These are phyloP conservation scores for Neostapfia colusana DNA, from an alignment of 176 grass and related monocot genomes.

Conservation along the genomic window DNA sequence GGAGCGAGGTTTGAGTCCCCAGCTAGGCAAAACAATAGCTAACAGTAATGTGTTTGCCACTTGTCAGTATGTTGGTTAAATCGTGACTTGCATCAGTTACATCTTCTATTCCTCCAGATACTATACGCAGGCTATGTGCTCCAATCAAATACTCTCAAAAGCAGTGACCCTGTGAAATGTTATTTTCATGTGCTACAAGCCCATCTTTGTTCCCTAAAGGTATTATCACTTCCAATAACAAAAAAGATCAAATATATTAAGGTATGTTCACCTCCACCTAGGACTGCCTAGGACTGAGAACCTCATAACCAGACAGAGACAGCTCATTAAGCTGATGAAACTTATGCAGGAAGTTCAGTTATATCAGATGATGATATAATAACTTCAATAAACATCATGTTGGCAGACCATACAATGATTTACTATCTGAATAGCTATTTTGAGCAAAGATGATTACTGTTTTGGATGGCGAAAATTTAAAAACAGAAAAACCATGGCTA, in stretches of 20 bases:
- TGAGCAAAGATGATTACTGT: background rate
- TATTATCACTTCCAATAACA: background rate
- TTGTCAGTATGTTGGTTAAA: background rate
- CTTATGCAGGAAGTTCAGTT: slow-evolving; percentile 18
- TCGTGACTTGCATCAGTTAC: slow-evolving; percentile 10
- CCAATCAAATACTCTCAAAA: background rate
- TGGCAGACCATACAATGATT: slow-evolving; percentile 3
- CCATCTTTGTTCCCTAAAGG: slow-evolving; percentile 10
- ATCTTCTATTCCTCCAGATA: slow-evolving; percentile 9
- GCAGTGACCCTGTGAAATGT: background rate
- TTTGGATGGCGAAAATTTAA: background rate
- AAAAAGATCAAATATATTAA: background rate
- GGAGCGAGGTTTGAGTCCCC: background rate
- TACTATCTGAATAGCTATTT: slow-evolving; percentile 4
- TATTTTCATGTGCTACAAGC: slow-evolving; percentile 11
- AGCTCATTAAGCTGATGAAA: background rate
- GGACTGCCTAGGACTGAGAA: slow-evolving; percentile 28
- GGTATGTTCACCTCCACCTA: slow-evolving; percentile 11
- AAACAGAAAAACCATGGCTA: background rate
- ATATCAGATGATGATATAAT: background rate
- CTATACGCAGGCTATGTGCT: background rate
- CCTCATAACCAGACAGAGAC: background rate
- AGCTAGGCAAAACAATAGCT: too few species aligned
- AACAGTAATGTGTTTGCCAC: background rate
- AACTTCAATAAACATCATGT: slow-evolving; percentile 25